A percentile compares a stretch with the other conserved stretches of the same genome.
phyloP scores from a whole-genome alignment of 371 early-diverging fungal species.

The Mortierella sp. region DNA sequence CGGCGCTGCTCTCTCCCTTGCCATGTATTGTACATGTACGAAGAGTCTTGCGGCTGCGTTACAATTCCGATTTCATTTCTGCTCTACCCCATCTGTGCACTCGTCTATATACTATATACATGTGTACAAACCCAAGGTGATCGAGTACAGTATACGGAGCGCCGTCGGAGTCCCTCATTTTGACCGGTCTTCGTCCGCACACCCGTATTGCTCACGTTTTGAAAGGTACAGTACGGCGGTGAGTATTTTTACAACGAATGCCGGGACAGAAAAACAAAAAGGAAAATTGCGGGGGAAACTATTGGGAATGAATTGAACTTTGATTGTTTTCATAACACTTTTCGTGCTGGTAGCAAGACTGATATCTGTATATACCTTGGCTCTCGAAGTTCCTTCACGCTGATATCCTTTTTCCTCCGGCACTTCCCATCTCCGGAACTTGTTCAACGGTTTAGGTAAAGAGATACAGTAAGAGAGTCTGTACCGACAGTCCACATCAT shows the following conservation, averaged over 20 bases:
- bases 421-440: too few relatives aligned
- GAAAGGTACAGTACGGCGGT: conserved; percentile 4
- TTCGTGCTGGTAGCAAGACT: too few relatives aligned
- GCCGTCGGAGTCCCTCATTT: not conserved
- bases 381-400: too few relatives aligned
- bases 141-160: not conserved
- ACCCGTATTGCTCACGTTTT: too few relatives aligned
- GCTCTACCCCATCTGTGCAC: not conserved
- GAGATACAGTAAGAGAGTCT: too few relatives aligned
- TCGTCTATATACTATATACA: not conserved
- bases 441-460: too few relatives aligned
- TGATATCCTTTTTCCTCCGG: too few relatives aligned
- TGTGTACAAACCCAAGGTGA: not conserved
- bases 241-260: not conserved
- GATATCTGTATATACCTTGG: too few relatives aligned
- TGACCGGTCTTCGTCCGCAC: too few relatives aligned
- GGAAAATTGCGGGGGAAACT: conserved; percentile 53
- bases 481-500: too few relatives aligned
- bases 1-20: not conserved
- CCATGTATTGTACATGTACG: not conserved
- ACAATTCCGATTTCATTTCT: not conserved
- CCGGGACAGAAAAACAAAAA: conserved; percentile 14
- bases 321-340: too few relatives aligned
- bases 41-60: too few relatives aligned
- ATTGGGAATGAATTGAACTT: not conserved